phyloP scores from a whole-genome alignment of 2,329 filamentous ascomycete genomes.

The Scortechinia acanthostroma region DNA sequence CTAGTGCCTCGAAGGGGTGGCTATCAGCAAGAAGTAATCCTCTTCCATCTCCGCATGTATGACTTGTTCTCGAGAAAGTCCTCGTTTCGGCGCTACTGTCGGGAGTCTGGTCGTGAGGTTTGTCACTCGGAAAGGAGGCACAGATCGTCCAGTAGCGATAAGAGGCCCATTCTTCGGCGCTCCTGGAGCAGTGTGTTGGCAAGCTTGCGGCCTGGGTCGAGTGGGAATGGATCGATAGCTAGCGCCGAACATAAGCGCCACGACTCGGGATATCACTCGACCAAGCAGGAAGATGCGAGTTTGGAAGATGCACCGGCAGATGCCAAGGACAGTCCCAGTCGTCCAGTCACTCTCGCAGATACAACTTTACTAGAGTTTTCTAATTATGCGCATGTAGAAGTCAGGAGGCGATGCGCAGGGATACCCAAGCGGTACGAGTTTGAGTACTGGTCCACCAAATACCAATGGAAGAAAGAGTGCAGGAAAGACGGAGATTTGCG shows the following conservation, averaged over 20 bases:
- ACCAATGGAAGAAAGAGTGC: neutral
- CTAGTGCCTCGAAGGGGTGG: neutral
- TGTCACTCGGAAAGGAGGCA: neutral
- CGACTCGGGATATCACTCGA: neutral
- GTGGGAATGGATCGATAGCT: no score
- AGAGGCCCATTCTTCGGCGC: neutral
- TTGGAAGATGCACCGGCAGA: neutral
- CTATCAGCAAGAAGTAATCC: neutral
- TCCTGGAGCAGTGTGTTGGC: neutral
- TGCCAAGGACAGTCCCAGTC: no score
- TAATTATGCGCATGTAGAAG: neutral
- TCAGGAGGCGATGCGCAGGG: neutral
- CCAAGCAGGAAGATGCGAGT: no score
- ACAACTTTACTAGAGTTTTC: neutral
- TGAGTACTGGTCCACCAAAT: conserved; percentile 2
- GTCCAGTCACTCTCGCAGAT: neutral
- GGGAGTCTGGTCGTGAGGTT: neutral
- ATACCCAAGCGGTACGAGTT: neutral
- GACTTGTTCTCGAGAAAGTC: neutral
- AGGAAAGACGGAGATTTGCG: neutral
- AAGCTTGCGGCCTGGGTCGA: neutral
- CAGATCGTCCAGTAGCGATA: neutral
- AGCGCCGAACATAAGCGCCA: neutral
- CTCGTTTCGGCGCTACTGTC: neutral
- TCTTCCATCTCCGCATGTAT: conserved; percentile 2